A percentile compares a stretch with the other conserved stretches of the same genome.
These are phyloP conservation scores for Xylariaceae sp. DNA, from an alignment of 2,329 filamentous ascomycete genomes.

Conservation along the genomic window DNA sequence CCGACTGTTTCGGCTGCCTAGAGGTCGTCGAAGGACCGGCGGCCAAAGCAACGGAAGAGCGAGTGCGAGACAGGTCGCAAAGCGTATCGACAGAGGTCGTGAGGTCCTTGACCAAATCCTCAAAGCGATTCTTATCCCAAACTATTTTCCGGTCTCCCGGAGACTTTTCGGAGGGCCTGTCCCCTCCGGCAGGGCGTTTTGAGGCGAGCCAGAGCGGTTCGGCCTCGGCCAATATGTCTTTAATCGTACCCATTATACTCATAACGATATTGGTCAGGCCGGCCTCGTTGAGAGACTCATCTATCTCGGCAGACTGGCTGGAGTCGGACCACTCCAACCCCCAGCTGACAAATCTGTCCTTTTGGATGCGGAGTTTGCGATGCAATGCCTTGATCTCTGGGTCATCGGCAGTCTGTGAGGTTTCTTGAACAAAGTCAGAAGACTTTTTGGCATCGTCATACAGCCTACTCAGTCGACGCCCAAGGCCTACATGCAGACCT, in stretches of 20 bases:
- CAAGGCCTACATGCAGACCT: constrained; percentile 52
- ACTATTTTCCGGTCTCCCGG: constrained; percentile 51
- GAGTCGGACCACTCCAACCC: constrained; percentile 77
- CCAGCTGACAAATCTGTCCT: constrained; percentile 73
- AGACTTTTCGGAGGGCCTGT: constrained; percentile 34
- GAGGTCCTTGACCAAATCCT: constrained; percentile 67
- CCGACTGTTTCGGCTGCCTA: constrained; percentile 33
- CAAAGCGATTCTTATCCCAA: constrained; percentile 68
- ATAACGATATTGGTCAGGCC: constrained; percentile 72
- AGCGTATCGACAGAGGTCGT: constrained; percentile 75
- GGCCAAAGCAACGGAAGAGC: constrained; percentile 41
- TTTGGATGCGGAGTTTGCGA: constrained; percentile 73
- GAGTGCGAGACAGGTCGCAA: constrained; percentile 67
- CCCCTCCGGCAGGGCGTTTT: constrained; percentile 39
- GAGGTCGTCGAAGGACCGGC: constrained; percentile 30
- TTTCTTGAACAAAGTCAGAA: constrained; percentile 65
- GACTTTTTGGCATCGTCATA: constrained; percentile 79
- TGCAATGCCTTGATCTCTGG: constrained; percentile 68
- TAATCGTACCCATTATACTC: constrained; percentile 75
- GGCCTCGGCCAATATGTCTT: constrained; percentile 71
- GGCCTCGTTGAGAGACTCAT: constrained; percentile 64
- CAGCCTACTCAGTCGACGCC: constrained; percentile 61
- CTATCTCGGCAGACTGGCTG: constrained; percentile 62
- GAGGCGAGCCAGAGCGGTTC: constrained; percentile 65
- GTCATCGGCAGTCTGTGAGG: constrained; percentile 56